Evolutionary conservation across 1,139 yeast species (phyloP).

Genomic region (Suhomyces bribrorum): DNA sequence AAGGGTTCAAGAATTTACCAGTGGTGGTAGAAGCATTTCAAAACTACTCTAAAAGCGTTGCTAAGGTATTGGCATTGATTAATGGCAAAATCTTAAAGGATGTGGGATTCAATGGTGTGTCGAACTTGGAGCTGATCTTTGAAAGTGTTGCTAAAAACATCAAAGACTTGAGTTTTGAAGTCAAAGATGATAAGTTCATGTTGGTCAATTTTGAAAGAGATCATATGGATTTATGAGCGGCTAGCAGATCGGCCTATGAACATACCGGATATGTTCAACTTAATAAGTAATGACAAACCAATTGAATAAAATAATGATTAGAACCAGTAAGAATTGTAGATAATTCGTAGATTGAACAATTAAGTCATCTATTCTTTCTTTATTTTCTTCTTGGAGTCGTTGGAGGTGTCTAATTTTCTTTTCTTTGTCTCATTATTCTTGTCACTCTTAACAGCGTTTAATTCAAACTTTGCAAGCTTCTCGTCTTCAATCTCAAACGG

Average conservation of each 20-base stretch:
- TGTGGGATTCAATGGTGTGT: slow-evolving; percentile 29
- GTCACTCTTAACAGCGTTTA: slow-evolving; percentile 3
- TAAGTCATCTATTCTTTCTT: slow-evolving; percentile 5
- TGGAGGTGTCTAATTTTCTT: background rate
- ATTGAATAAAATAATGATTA: too few species aligned
- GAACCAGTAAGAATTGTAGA: too few species aligned
- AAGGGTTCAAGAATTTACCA: slow-evolving; percentile 27
- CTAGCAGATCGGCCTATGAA: too few species aligned
- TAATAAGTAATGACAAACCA: background rate
- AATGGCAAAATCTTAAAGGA: slow-evolving; percentile 32
- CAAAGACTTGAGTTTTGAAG: slow-evolving; percentile 29
- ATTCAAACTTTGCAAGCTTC: slow-evolving; percentile 2
- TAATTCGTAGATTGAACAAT: background rate
- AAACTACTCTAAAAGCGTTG: slow-evolving; percentile 23
- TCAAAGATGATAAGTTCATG: slow-evolving; percentile 38
- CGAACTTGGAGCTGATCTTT: slow-evolving; percentile 38
- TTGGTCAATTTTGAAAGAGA: slow-evolving; percentile 44
- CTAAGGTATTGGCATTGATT: slow-evolving; percentile 23
- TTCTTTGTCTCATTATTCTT: slow-evolving; percentile 2
- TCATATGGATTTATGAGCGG: slow-evolving; percentile 28
- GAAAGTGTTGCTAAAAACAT: slow-evolving; percentile 37
- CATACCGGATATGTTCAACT: background rate
- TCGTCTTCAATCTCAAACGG: slow-evolving; percentile 21
- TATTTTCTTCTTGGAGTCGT: slow-evolving; percentile 5
- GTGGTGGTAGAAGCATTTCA: slow-evolving; percentile 22